These are phyloP conservation scores for Gyrodon lividus DNA, from an alignment of 768 basidiomycete genomes.

Conservation along the genomic window DNA sequence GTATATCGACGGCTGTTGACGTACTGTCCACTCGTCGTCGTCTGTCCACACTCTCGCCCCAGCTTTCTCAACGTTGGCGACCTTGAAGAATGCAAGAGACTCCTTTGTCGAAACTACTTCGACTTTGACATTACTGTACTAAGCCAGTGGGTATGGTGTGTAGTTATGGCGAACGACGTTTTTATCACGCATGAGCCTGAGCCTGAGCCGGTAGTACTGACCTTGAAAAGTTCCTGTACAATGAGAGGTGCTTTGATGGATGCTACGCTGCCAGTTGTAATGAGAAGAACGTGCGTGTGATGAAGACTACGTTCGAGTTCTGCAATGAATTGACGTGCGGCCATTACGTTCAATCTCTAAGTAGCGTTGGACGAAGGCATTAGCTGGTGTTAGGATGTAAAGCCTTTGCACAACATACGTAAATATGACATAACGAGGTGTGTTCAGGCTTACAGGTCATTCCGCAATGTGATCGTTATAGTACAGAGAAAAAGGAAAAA, in stretches of 20 bases:
- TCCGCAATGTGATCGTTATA: slow-evolving; percentile 6
- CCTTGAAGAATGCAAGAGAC: slow-evolving; percentile 75
- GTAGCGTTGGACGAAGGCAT: background rate
- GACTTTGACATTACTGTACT: slow-evolving; percentile 77
- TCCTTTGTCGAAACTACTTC: slow-evolving; percentile 82
- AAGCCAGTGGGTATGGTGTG: background rate
- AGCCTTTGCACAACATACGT: background rate
- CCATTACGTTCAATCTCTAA: background rate
- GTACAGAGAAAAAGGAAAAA: slow-evolving; percentile 13
- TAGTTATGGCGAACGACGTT: background rate
- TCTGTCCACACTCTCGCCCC: slow-evolving; percentile 83
- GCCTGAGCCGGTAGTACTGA: slow-evolving; percentile 43
- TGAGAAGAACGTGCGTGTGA: slow-evolving; percentile 66
- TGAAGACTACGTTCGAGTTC: slow-evolving; percentile 26
- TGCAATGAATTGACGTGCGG: slow-evolving; percentile 21
- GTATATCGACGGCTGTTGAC: slow-evolving; percentile 23
- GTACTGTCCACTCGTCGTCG: slow-evolving; percentile 89
- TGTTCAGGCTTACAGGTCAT: background rate
- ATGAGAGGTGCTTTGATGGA: slow-evolving; percentile 93
- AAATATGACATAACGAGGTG: background rate
- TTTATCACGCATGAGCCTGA: background rate
- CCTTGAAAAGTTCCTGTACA: slow-evolving; percentile 67
- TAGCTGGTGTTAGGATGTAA: background rate
- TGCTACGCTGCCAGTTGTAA: slow-evolving; percentile 94
- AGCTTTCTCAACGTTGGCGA: slow-evolving; percentile 44